These are phyloP conservation scores for Aspergillus texensis DNA, from an alignment of 2,329 filamentous ascomycete genomes.

Conservation along the genomic window DNA sequence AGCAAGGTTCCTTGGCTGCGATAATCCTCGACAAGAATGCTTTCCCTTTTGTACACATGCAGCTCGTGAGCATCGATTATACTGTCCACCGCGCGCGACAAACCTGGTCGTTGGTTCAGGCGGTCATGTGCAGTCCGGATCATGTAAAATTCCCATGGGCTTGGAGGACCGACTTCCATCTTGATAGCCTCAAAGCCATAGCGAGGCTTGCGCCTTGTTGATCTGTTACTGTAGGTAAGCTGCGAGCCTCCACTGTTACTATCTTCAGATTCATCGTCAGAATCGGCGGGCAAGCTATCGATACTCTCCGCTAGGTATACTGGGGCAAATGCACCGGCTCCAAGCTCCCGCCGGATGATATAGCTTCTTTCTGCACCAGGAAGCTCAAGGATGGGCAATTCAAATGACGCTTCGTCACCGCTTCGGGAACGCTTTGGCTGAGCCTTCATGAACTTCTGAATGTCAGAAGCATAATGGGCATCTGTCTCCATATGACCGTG, in stretches of 20 bases:
- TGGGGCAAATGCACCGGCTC: slow-evolving; percentile 90
- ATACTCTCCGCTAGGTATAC: slow-evolving; percentile 87
- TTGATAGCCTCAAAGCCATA: slow-evolving; percentile 84
- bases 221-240: slow-evolving; percentile 51
- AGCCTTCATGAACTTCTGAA: slow-evolving; percentile 78
- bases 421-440: slow-evolving; percentile 54
- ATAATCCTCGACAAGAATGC: slow-evolving; percentile 84
- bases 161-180: slow-evolving; percentile 81
- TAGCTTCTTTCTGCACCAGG: slow-evolving; percentile 68
- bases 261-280: slow-evolving; percentile 37
- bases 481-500: slow-evolving; percentile 68
- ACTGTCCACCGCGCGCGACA: slow-evolving; percentile 70
- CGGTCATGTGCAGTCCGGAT: slow-evolving; percentile 80
- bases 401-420: slow-evolving; percentile 61
- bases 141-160: slow-evolving; percentile 95
- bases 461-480: slow-evolving; percentile 71
- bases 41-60: slow-evolving; percentile 88
- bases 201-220: slow-evolving; percentile 32
- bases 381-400: slow-evolving; percentile 69
- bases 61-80: slow-evolving; percentile 84
- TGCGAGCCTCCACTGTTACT: slow-evolving; percentile 56
- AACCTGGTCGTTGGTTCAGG: slow-evolving; percentile 61
- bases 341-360: slow-evolving; percentile 80
- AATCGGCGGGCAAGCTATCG: slow-evolving; percentile 48
- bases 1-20: slow-evolving; percentile 88